These are phyloP conservation scores for Musa acuminata DNA, from an alignment of 176 grass and related monocot species.

Conservation along the genomic window DNA sequence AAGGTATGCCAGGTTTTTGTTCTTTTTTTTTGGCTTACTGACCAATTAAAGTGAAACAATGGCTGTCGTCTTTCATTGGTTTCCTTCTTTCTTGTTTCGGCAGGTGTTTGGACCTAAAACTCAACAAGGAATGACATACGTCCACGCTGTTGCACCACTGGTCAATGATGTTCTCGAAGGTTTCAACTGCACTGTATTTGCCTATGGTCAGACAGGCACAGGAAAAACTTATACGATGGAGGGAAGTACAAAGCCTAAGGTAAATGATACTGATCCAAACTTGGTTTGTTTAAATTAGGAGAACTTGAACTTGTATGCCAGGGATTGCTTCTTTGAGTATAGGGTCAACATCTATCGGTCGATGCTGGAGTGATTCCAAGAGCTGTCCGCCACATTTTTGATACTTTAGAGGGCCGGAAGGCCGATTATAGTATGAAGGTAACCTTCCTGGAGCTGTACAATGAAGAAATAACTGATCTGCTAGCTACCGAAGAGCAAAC, in stretches of 20 bases:
- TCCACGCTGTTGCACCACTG: slow-evolving; percentile 53
- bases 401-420: slow-evolving; percentile 47
- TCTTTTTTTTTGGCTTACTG: background rate
- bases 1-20: slow-evolving; percentile 31
- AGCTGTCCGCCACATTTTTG: slow-evolving; percentile 68
- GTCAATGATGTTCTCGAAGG: slow-evolving; percentile 73
- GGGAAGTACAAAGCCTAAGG: slow-evolving; percentile 68
- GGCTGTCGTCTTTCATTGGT: slow-evolving; percentile 13
- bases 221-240: slow-evolving; percentile 95
- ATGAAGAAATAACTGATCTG: slow-evolving; percentile 78
- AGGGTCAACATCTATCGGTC: slow-evolving; percentile 41
- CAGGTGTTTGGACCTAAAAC: slow-evolving; percentile 81
- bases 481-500: slow-evolving; percentile 57
- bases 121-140: slow-evolving; percentile 58
- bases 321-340: slow-evolving; percentile 4
- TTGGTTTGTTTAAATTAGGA: background rate
- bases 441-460: slow-evolving; percentile 83
- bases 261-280: slow-evolving; percentile 18
- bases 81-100: slow-evolving; percentile 3
- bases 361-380: slow-evolving; percentile 86
- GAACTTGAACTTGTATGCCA: background rate
- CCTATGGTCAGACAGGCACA: slow-evolving; percentile 84
- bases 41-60: background rate
- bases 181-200: slow-evolving; percentile 87
- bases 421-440: slow-evolving; percentile 73